Percentiles rank a stretch among this genome's conserved stretches.
These are phyloP conservation scores for Leptographium galeiforme DNA, from an alignment of 2,329 filamentous ascomycete species.

Conservation along the genomic window DNA sequence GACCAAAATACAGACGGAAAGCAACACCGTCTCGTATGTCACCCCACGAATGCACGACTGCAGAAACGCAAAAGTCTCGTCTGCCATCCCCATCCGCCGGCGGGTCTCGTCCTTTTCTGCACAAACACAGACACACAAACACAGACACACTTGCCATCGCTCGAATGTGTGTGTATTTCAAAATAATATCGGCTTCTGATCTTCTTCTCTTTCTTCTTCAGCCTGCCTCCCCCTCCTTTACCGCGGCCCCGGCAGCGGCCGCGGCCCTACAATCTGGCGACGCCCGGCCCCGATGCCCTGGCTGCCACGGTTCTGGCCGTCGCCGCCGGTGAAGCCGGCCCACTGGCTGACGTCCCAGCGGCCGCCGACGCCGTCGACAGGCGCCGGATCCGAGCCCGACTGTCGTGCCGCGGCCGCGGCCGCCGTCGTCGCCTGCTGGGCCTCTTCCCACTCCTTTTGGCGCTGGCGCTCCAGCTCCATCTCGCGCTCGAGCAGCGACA, in stretches of 20 bases:
- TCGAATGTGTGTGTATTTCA: too few relatives aligned
- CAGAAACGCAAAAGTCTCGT: too few relatives aligned
- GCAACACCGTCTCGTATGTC: too few relatives aligned
- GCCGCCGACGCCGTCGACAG: constrained; percentile 51
- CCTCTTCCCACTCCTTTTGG: constrained; percentile 68
- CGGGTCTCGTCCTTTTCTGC: too few relatives aligned
- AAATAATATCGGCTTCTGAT: too few relatives aligned
- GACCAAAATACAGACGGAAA: too few relatives aligned
- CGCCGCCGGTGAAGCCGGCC: constrained; percentile 61
- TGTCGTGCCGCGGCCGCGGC: constrained; percentile 36
- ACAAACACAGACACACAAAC: too few relatives aligned
- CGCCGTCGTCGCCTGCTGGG: constrained; percentile 51
- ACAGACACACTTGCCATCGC: too few relatives aligned
- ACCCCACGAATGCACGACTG: too few relatives aligned
- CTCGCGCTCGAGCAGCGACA: constrained; percentile 62
- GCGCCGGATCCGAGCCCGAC: constrained; percentile 22
- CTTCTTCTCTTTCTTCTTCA: too few relatives aligned
- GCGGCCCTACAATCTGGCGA: constrained; percentile 67
- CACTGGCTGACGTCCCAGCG: constrained; percentile 68
- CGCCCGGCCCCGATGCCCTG: constrained; percentile 56
- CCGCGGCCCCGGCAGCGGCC: constrained; percentile 41
- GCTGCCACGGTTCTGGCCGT: constrained; percentile 54
- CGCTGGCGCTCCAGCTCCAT: constrained; percentile 69
- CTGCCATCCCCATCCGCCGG: too few relatives aligned
- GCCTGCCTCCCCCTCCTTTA: neutral